Conservation (phyloP, 1,284 basidiomycete species). For the Ceratobasidium sp. region DNA sequence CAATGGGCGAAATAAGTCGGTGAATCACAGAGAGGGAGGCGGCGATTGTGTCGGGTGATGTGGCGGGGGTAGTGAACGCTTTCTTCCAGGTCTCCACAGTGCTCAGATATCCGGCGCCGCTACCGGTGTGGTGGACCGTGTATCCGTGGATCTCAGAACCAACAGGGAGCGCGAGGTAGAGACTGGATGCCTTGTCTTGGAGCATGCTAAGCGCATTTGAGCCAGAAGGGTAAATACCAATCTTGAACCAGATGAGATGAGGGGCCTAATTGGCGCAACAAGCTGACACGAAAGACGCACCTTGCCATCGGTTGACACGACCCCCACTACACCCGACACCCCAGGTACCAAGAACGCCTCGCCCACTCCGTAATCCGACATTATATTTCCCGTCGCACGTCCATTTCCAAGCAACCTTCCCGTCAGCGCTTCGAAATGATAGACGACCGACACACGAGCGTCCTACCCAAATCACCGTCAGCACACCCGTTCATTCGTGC, state of each 20-base stretch:
- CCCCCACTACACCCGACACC: constrained; percentile 65
- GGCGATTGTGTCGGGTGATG: constrained; percentile 70
- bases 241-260: constrained; percentile 56
- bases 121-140: neutral
- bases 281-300: constrained; percentile 61
- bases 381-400: constrained; percentile 18
- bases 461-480: constrained; percentile 57
- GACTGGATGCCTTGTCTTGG: constrained; percentile 55
- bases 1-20: constrained; percentile 67
- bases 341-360: constrained; percentile 70
- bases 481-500: neutral
- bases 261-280: neutral
- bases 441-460: constrained; percentile 73
- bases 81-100: constrained; percentile 32
- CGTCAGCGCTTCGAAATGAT: constrained; percentile 83
- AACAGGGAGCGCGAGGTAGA: constrained; percentile 71
- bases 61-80: constrained; percentile 56
- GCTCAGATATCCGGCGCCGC: neutral
- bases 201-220: constrained; percentile 61
- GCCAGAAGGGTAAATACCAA: constrained; percentile 72
- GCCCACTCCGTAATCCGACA: constrained; percentile 69
- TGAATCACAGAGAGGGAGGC: constrained; percentile 56
- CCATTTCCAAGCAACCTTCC: constrained; percentile 59
- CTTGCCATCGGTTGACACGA: constrained; percentile 69
- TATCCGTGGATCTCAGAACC: constrained; percentile 53